These are phyloP conservation scores for Alternaria panax DNA, from an alignment of 2,329 filamentous ascomycete genomes.

Conservation along the genomic window DNA sequence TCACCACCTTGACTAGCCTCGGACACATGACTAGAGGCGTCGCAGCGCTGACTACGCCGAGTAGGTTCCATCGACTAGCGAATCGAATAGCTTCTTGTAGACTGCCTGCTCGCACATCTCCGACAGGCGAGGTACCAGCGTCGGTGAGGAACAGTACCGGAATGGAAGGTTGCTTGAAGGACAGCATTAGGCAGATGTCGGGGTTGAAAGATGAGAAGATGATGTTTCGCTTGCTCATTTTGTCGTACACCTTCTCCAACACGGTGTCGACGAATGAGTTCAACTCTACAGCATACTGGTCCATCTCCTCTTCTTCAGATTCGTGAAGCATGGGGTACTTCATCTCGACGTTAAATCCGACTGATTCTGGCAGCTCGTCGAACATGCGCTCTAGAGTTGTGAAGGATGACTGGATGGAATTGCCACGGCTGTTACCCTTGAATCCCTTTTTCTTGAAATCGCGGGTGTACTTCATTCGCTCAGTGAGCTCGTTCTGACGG, in stretches of 20 bases:
- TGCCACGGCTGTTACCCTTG: slow-evolving; percentile 93
- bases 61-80: slow-evolving; percentile 89
- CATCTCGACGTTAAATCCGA: slow-evolving; percentile 98
- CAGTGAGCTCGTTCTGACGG: slow-evolving; percentile 65
- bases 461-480: slow-evolving; percentile 96
- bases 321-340: slow-evolving; percentile 99
- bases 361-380: slow-evolving; percentile 76
- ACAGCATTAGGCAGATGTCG: slow-evolving; percentile 91
- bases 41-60: slow-evolving; percentile 89
- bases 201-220: slow-evolving; percentile 98
- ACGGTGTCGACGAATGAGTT: slow-evolving; percentile 97
- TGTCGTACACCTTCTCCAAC: slow-evolving; percentile 85
- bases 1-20: slow-evolving; percentile 87
- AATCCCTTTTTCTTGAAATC: slow-evolving; percentile 95
- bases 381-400: slow-evolving; percentile 95
- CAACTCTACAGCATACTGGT: slow-evolving; percentile 92
- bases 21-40: slow-evolving; percentile 90
- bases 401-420: slow-evolving; percentile 95
- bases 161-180: slow-evolving; percentile 96
- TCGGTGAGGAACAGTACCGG: slow-evolving; percentile 95
- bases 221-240: slow-evolving; percentile 83
- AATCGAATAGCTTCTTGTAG: slow-evolving; percentile 96
- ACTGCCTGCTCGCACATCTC: slow-evolving; percentile 88
- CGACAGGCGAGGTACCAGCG: slow-evolving; percentile 79
- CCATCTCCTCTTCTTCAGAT: slow-evolving; percentile 94